Conservation (phyloP, 768 basidiomycete species). For the Ramaria rubella region DNA sequence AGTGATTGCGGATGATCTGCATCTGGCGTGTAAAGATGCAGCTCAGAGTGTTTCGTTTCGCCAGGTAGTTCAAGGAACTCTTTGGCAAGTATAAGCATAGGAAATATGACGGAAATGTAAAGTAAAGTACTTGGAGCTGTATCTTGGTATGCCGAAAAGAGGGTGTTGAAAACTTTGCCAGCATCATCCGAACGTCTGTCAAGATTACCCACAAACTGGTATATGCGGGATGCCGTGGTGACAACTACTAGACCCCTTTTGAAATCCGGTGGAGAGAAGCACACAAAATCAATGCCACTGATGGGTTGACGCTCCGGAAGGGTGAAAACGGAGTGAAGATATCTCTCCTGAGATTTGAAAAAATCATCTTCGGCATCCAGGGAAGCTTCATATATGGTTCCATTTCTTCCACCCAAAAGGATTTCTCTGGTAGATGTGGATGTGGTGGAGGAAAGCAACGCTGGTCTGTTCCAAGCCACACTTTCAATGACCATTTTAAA, state of each 20-base stretch:
- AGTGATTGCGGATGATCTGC: slow-evolving; percentile 62
- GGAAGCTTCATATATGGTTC: slow-evolving; percentile 81
- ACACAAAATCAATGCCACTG: slow-evolving; percentile 79
- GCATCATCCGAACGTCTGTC: slow-evolving; percentile 69
- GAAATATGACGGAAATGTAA: slow-evolving; percentile 11
- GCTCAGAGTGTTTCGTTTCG: slow-evolving; percentile 62
- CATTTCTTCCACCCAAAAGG: slow-evolving; percentile 79
- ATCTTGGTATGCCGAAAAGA: slow-evolving; percentile 73
- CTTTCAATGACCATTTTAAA: slow-evolving; percentile 88
- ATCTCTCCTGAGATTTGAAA: slow-evolving; percentile 83
- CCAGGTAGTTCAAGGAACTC: slow-evolving; percentile 92
- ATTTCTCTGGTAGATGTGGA: slow-evolving; percentile 77
- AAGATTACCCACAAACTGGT: slow-evolving; percentile 74
- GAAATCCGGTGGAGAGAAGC: slow-evolving; percentile 58
- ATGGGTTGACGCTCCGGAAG: slow-evolving; percentile 78
- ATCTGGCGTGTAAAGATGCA: slow-evolving; percentile 73
- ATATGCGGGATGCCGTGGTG: slow-evolving; percentile 83
- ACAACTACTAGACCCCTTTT: slow-evolving; percentile 65
- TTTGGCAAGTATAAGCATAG: slow-evolving; percentile 30
- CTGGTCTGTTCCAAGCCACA: slow-evolving; percentile 82
- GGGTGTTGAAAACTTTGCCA: slow-evolving; percentile 59
- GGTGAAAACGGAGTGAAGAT: slow-evolving; percentile 65
- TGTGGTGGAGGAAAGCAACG: slow-evolving; percentile 55
- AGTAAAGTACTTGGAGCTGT: slow-evolving; percentile 64
- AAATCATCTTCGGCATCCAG: slow-evolving; percentile 89